Conservation (phyloP, 2,329 filamentous ascomycete genomes). For the Xylariaceae sp. region DNA sequence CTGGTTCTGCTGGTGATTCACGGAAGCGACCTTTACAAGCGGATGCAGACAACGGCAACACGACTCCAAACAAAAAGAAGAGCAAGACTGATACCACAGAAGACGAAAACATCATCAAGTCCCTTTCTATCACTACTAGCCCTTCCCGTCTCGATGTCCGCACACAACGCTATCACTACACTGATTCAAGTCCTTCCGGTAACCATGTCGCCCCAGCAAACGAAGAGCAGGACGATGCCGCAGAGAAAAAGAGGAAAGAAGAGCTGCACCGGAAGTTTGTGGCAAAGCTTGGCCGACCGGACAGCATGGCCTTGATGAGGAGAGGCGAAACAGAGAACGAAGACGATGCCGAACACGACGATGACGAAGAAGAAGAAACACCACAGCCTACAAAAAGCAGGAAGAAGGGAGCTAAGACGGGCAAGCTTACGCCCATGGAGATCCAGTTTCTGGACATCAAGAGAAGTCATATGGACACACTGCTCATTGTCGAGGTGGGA, state of each 20-base stretch:
- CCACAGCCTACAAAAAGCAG: constrained; percentile 44
- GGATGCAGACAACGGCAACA: constrained; percentile 41
- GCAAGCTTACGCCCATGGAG: constrained; percentile 91
- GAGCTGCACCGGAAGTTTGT: constrained; percentile 80
- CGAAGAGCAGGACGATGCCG: constrained; percentile 46
- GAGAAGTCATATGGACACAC: constrained; percentile 77
- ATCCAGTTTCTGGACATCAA: constrained; percentile 93
- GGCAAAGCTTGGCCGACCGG: constrained; percentile 80
- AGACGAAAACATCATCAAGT: constrained; percentile 30
- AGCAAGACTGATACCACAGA: constrained; percentile 39
- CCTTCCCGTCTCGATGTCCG: constrained; percentile 34
- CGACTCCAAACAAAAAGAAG: constrained; percentile 42
- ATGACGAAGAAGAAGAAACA: constrained; percentile 48
- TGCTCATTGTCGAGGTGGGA: constrained; percentile 90
- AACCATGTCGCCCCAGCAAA: constrained; percentile 35
- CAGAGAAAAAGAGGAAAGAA: constrained; percentile 54
- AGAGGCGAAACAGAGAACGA: constrained; percentile 41
- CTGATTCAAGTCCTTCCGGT: constrained; percentile 41
- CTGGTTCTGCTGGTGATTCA: constrained; percentile 27
- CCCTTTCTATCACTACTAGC: constrained; percentile 18
- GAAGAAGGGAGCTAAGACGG: constrained; percentile 65
- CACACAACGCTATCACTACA: constrained; percentile 50
- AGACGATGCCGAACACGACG: constrained; percentile 49
- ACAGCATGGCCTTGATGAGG: constrained; percentile 67
- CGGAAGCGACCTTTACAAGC: constrained; percentile 50